Base-by-base conservation (phyloP, 441 rosid genomes). In the Mallotus repandus region DNA sequence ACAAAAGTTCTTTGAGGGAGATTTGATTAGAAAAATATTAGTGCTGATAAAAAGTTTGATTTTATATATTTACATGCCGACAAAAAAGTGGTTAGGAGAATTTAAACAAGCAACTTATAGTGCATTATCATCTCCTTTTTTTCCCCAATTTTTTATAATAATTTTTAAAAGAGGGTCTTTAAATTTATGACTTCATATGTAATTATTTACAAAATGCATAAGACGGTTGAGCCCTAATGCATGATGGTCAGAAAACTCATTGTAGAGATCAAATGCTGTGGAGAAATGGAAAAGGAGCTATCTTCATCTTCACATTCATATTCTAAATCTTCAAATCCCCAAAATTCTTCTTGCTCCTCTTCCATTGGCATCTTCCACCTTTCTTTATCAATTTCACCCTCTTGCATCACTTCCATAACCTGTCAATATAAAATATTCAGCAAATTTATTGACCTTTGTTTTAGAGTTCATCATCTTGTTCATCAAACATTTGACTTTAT, bases 291-390 rank as follows among this genome's bases (percentile, higher is more conserved):
- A 79, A 78, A 77, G 62, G 89, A 89, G 65, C 73, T 75, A 76
- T 84, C 88, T 72, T 84, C 88, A 74, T 29, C 32, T 29, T 29
- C 32, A 29, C 71, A 84, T 58, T 92, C 93, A 75, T 82, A 84
- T 73, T 91, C 99, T 19, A 95, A 84, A 78, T 95, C 99, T 80
- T 92, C 97, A 74, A 89, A 92, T n/a, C 96, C 96, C 97, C 92
- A 95, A 71, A 89, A 85, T 63, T 89, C 92, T 77, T 86, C 91
- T 21, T 85, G 86, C 19, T 90, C 91, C 75, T 88, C 98, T 65
- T 89, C 92, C 70, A 80, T 89, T 32, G 91, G 87, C 94, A 89
- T 88, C 77, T 83, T 87, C 99, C 99, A 95, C 74, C 77, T 88
- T 77, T 88, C 97, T 45, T 80, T 75, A 45, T 88, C 89, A 25